These are phyloP conservation scores for Chalciporus sp. DNA, from an alignment of 1,284 basidiomycete genomes.

Conservation along the genomic window DNA sequence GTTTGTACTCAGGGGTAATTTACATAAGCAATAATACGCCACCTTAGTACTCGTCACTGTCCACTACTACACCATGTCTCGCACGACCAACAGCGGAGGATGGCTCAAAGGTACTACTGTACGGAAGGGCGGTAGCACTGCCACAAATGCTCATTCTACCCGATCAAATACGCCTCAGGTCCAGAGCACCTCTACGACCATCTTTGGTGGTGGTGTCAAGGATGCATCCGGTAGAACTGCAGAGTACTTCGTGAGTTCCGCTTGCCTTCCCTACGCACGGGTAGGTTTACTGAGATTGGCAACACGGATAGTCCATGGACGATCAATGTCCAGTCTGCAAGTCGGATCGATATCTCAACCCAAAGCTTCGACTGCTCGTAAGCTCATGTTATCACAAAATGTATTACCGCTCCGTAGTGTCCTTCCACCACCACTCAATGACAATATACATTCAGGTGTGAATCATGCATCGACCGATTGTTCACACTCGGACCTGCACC, in stretches of 20 bases:
- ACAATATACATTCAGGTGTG: constrained; percentile 66
- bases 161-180: constrained; percentile 70
- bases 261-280: neutral
- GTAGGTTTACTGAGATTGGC: constrained; percentile 10
- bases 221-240: constrained; percentile 77
- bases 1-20: neutral
- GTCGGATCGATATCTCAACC: constrained; percentile 95
- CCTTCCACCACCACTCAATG: constrained; percentile 12
- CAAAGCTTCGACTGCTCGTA: constrained; percentile 90
- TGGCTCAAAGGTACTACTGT: constrained; percentile 76
- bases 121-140: constrained; percentile 58
- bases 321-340: constrained; percentile 98
- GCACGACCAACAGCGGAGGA: constrained; percentile 34
- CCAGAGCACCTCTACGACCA: constrained; percentile 67
- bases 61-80: constrained; percentile 27
- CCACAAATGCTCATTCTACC: constrained; percentile 47
- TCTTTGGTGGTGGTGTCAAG: constrained; percentile 80
- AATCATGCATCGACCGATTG: constrained; percentile 95
- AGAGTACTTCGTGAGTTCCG: constrained; percentile 69
- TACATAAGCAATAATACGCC: constrained; percentile 16
- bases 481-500: constrained; percentile 96
- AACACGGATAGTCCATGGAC: constrained; percentile 69
- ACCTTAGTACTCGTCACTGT: neutral
- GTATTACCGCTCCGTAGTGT: constrained; percentile 44
- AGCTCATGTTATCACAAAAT: constrained; percentile 99